Evolutionary conservation across 345 rosid genomes (phyloP).

Genomic region (Iberis pinnata): DNA sequence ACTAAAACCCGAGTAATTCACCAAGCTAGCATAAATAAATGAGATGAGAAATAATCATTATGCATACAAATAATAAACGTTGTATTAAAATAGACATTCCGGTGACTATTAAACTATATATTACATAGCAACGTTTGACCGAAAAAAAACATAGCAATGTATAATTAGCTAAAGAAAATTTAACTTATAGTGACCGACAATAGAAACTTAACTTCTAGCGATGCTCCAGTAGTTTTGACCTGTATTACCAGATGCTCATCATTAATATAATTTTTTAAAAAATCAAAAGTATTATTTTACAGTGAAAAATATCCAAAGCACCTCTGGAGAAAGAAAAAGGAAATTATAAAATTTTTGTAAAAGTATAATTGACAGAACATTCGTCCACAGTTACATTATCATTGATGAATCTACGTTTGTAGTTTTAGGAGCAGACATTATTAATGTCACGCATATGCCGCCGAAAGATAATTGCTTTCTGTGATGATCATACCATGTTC

Average conservation of each 20-base stretch:
- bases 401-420: slow-evolving; percentile 23
- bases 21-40: not conserved
- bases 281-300: not conserved
- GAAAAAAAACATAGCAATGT: too few relatives aligned
- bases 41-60: slow-evolving; percentile 2
- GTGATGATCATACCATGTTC: slow-evolving; percentile 2
- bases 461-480: slow-evolving; percentile 23
- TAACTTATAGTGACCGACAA: slow-evolving; percentile 23
- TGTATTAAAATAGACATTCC: not conserved
- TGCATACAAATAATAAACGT: not conserved
- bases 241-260: slow-evolving; percentile 21
- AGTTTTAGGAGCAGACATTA: slow-evolving; percentile 14
- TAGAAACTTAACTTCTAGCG: slow-evolving; percentile 22
- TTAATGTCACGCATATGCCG: slow-evolving; percentile 22
- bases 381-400: slow-evolving; percentile 25
- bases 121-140: too few relatives aligned
- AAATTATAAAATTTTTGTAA: not conserved
- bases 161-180: slow-evolving; percentile 6
- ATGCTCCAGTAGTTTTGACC: slow-evolving; percentile 31
- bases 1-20: too few relatives aligned
- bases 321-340: slow-evolving; percentile 4
- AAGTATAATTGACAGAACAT: slow-evolving; percentile 27
- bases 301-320: slow-evolving; percentile 8
- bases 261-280: not conserved
- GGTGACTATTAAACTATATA: slow-evolving; percentile 21